Percentiles rank a stretch among this genome's conserved stretches.
Evolutionary conservation across 305 asterid genomes (phyloP).

Genomic region (Nicotiana rustica): DNA sequence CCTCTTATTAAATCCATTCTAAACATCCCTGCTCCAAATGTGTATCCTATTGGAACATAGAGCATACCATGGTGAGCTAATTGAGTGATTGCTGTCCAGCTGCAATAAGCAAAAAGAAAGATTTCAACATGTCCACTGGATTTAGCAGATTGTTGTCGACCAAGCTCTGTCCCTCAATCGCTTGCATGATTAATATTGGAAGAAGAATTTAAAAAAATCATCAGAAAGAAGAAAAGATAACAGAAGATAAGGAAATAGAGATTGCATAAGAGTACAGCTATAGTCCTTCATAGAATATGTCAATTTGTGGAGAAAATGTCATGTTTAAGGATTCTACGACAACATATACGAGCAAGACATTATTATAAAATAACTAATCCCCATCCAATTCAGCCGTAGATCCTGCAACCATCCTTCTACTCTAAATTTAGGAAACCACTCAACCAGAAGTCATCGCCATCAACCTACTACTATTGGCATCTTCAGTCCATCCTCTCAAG

Average conservation of each 20-base stretch:
- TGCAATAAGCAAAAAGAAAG: conserved; percentile 36
- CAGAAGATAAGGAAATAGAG: conserved; percentile 11
- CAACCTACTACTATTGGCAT: too few species aligned
- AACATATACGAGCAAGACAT: background rate
- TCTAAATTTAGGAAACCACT: too few species aligned
- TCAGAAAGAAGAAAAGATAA: background rate
- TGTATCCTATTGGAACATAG: conserved; percentile 74
- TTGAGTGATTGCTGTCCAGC: conserved; percentile 77
- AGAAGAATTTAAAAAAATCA: background rate
- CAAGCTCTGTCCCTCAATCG: background rate
- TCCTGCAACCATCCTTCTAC: too few species aligned
- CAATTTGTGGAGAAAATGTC: background rate
- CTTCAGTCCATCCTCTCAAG: too few species aligned
- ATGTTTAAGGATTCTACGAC: background rate
- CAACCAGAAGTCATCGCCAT: too few species aligned
- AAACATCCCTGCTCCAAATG: conserved; percentile 76
- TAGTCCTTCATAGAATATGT: background rate
- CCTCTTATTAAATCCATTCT: conserved; percentile 55
- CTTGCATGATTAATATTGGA: conserved; percentile 4
- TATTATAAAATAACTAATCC: background rate
- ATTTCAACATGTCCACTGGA: background rate
- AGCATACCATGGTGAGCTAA: conserved; percentile 79
- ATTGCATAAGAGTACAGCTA: background rate
- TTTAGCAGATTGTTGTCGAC: background rate
- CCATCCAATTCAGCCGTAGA: background rate